phyloP scores from a whole-genome alignment of 2,329 filamentous ascomycete genomes.

The Pseudopithomyces chartarum region DNA sequence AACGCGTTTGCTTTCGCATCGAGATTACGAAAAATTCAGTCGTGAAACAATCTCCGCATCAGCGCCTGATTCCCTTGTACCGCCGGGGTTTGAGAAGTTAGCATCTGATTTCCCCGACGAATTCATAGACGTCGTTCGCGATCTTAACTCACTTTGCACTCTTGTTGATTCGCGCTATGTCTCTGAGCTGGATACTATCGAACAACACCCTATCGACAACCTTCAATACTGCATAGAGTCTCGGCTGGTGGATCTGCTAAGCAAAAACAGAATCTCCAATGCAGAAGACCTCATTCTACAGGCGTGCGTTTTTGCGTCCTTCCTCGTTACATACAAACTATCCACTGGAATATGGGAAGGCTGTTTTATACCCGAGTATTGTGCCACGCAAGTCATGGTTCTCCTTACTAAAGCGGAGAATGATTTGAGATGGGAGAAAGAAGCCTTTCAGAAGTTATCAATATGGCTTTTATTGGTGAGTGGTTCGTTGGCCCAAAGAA shows the following conservation, averaged over 20 bases:
- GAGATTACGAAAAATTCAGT: constrained; percentile 11
- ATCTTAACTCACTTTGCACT: constrained; percentile 17
- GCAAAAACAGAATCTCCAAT: constrained; percentile 1
- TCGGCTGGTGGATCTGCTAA: constrained; percentile 16
- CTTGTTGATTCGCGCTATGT: constrained; percentile 12
- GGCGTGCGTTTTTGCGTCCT: constrained; percentile 18
- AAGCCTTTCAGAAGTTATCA: constrained; percentile 4
- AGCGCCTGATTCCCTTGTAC: constrained; percentile 1
- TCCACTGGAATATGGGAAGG: constrained; percentile 24
- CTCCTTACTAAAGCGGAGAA: constrained; percentile 8
- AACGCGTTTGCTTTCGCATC: constrained; percentile 16
- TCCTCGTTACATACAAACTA: constrained; percentile 22
- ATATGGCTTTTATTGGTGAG: constrained; percentile 20
- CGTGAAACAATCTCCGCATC: background rate
- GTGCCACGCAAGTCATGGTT: constrained; percentile 15
- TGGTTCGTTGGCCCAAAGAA: constrained; percentile 16
- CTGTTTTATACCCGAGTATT: constrained; percentile 21
- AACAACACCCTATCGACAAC: constrained; percentile 17
- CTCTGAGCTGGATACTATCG: background rate
- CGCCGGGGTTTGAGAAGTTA: constrained; percentile 11
- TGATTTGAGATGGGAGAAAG: constrained; percentile 1
- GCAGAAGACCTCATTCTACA: constrained; percentile 13
- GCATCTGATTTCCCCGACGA: background rate
- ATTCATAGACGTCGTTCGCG: constrained; percentile 12
- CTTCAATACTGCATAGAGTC: constrained; percentile 19